Conservation (phyloP, 1,284 basidiomycete genomes). For the Sutorius eximius region DNA sequence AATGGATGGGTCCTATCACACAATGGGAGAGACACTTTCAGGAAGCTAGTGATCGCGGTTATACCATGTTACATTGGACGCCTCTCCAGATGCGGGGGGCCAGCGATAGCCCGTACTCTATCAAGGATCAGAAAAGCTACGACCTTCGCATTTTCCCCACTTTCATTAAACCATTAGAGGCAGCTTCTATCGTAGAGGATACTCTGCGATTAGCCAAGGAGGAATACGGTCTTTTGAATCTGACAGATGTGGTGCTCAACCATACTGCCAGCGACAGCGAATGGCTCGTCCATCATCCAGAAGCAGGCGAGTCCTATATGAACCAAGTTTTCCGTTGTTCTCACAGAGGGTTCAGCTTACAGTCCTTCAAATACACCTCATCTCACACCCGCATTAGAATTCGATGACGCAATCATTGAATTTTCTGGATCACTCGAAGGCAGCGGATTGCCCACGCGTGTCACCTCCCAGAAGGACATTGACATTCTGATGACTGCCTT, state of each 20-base stretch:
- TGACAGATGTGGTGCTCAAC: constrained; percentile 94
- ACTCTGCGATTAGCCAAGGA: constrained; percentile 70
- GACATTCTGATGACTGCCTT: constrained; percentile 66
- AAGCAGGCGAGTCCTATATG: constrained; percentile 64
- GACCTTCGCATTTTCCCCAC: constrained; percentile 71
- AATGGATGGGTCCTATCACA: constrained; percentile 89
- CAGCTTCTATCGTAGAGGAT: constrained; percentile 57
- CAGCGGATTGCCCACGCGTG: constrained; percentile 68
- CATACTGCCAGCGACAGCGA: constrained; percentile 91
- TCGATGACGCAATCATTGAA: constrained; percentile 81
- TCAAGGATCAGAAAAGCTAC: constrained; percentile 81
- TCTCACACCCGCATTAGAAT: constrained; percentile 81
- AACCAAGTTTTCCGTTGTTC: constrained; percentile 1
- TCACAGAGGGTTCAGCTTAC: constrained; percentile 58
- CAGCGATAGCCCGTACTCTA: constrained; percentile 89
- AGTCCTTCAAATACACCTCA: constrained; percentile 89
- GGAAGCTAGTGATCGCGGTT: constrained; percentile 84
- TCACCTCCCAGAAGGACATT: constrained; percentile 70
- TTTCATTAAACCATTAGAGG: constrained; percentile 48
- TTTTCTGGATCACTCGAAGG: constrained; percentile 69
- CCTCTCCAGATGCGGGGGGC: constrained; percentile 88
- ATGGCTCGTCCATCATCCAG: constrained; percentile 91
- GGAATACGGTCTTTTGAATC: constrained; percentile 81
- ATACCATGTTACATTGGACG: constrained; percentile 96
- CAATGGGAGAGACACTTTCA: constrained; percentile 79